A percentile compares a stretch with the other conserved stretches of the same genome.
phyloP scores from a whole-genome alignment of 1,139 yeast genomes.

The Entelexis paramagnoliae region DNA sequence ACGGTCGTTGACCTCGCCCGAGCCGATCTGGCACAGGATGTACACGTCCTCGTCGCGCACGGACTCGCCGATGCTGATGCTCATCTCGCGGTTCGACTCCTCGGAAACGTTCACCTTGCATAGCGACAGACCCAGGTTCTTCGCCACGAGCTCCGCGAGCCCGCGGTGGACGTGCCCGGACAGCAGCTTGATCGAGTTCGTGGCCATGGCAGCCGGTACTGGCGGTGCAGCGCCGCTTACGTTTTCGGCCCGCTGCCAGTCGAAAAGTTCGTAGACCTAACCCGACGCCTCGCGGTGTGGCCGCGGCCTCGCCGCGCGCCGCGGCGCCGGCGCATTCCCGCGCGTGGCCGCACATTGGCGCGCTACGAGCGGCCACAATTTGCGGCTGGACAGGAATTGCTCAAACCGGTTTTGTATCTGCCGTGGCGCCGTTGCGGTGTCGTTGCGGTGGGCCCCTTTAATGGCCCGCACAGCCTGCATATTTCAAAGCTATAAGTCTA shows the following conservation, averaged over 20 bases:
- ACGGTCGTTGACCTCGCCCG: conserved; percentile 77
- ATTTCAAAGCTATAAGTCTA: too few relatives aligned
- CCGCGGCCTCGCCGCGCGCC: too few relatives aligned
- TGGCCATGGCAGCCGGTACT: conserved; percentile 17
- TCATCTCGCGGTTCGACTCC: conserved; percentile 34
- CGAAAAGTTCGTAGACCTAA: background rate
- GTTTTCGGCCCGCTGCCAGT: background rate
- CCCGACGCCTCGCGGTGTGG: too few relatives aligned
- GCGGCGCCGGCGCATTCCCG: too few relatives aligned
- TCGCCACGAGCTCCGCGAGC: conserved; percentile 75
- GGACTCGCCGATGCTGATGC: conserved; percentile 57
- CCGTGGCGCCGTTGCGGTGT: too few relatives aligned
- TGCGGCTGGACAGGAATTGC: too few relatives aligned
- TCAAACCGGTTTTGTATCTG: too few relatives aligned
- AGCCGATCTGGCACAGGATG: conserved; percentile 74
- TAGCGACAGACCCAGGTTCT: conserved; percentile 36
- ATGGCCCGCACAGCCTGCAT: too few relatives aligned
- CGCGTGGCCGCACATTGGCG: too few relatives aligned
- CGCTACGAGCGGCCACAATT: too few relatives aligned
- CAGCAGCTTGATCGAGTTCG: conserved; percentile 61
- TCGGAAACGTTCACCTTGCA: conserved; percentile 37
- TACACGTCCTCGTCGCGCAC: conserved; percentile 89
- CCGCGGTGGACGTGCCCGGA: conserved; percentile 87
- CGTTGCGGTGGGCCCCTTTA: too few relatives aligned
- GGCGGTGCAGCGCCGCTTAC: conserved; percentile 1